These are phyloP conservation scores for Ganoderma multipileum DNA, from an alignment of 1,284 basidiomycete genomes.

Conservation along the genomic window DNA sequence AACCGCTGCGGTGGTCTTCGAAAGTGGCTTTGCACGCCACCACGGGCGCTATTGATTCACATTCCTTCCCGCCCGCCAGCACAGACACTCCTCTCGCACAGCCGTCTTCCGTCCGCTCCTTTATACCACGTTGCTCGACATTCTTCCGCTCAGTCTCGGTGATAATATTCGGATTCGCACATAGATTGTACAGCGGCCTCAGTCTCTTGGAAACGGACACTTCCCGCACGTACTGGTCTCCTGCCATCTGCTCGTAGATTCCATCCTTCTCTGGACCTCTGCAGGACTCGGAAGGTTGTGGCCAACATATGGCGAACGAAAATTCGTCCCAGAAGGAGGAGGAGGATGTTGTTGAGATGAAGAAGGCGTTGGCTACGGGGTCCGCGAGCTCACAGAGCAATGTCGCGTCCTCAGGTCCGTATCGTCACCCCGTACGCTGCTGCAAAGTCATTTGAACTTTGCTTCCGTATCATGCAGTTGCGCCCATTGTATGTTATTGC, in stretches of 20 bases:
- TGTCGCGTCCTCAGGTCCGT: conserved; percentile 48
- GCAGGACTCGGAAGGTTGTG: neutral
- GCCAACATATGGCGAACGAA: conserved; percentile 21
- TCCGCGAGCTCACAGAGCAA: conserved; percentile 43
- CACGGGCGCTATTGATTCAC: conserved; percentile 4
- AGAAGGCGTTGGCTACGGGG: conserved; percentile 67
- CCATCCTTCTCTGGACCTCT: neutral
- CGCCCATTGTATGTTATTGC: conserved; percentile 92
- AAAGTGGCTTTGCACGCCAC: neutral
- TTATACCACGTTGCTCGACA: conserved; percentile 5
- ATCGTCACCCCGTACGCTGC: conserved; percentile 2
- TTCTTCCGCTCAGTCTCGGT: neutral
- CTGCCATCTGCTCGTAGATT: neutral
- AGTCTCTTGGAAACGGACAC: conserved; percentile 1
- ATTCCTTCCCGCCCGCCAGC: conserved; percentile 6
- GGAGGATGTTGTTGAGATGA: conserved; percentile 65
- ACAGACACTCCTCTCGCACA: conserved; percentile 5
- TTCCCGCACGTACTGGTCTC: neutral
- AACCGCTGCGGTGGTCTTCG: neutral
- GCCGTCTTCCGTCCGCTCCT: conserved; percentile 21
- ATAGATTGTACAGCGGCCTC: conserved; percentile 17
- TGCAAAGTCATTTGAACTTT: neutral
- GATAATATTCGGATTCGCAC: conserved; percentile 9
- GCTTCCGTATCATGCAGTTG: conserved; percentile 49
- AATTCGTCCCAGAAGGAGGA: conserved; percentile 35